These are phyloP conservation scores for Melaleuca alternifolia DNA, from an alignment of 345 rosid genomes.

Conservation along the genomic window DNA sequence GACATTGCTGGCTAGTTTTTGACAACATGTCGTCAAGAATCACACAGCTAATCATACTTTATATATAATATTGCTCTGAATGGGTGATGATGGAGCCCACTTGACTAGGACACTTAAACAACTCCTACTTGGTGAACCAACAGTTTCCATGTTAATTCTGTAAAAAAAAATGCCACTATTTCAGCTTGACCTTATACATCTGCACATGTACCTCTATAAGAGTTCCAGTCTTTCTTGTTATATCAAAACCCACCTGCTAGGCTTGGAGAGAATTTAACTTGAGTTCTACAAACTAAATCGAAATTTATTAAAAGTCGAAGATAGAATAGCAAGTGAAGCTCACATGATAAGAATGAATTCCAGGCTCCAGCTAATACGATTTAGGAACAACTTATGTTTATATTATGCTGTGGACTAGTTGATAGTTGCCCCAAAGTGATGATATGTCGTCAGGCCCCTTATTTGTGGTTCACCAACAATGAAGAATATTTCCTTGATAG, in stretches of 20 bases:
- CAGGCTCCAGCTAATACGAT: background rate
- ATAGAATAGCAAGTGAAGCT: background rate
- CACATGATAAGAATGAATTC: background rate
- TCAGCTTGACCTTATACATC: background rate
- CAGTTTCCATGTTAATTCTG: background rate
- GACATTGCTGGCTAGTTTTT: background rate
- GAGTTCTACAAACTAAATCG: background rate
- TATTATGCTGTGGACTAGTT: background rate
- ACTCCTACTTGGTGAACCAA: background rate
- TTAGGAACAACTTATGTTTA: background rate
- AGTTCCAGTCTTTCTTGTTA: background rate
- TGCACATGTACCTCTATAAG: background rate
- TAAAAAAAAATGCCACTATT: background rate
- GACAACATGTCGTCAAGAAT: background rate
- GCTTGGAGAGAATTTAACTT: background rate
- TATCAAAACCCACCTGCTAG: background rate
- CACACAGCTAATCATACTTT: background rate
- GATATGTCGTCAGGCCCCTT: background rate
- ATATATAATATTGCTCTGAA: constrained; percentile 2
- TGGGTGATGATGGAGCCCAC: constrained; percentile 3
- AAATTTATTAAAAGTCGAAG: background rate
- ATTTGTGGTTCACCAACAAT: background rate
- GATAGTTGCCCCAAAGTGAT: background rate
- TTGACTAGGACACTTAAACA: constrained; percentile 13
- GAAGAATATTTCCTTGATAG: background rate